Conservation (phyloP, 805 yeast species). For the Zygosaccharomyces pseudorouxii region DNA sequence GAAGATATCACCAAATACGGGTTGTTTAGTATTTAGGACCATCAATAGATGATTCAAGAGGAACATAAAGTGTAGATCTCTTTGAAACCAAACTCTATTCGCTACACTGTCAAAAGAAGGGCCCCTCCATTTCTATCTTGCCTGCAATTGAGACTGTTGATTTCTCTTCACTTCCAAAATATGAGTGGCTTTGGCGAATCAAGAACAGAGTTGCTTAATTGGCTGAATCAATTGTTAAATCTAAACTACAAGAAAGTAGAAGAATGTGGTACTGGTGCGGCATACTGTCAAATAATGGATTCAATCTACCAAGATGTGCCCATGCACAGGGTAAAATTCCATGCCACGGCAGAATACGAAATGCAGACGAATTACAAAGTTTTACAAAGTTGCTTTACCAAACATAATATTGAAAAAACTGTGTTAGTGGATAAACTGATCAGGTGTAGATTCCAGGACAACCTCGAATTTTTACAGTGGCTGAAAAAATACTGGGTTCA, state of each 20-base stretch:
- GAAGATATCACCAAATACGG: not conserved
- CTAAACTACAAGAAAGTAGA: slow-evolving; percentile 73
- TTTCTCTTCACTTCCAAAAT: not conserved
- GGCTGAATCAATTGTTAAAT: slow-evolving; percentile 74
- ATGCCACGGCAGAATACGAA: slow-evolving; percentile 69
- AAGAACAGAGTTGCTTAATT: slow-evolving; percentile 72
- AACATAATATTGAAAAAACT: slow-evolving; percentile 62
- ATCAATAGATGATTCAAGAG: not conserved
- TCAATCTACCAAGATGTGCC: slow-evolving; percentile 80
- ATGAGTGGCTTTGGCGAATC: slow-evolving; percentile 57
- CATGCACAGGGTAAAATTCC: slow-evolving; percentile 69
- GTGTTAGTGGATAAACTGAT: slow-evolving; percentile 78
- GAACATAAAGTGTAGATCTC: not conserved
- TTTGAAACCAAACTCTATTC: too few relatives aligned
- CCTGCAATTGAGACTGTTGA: not conserved
- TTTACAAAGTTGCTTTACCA: slow-evolving; percentile 72
- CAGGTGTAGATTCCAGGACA: slow-evolving; percentile 89
- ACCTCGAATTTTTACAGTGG: slow-evolving; percentile 93
- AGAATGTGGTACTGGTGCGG: slow-evolving; percentile 94
- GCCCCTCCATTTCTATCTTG: not conserved
- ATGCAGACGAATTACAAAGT: slow-evolving; percentile 76
- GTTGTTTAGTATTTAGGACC: not conserved
- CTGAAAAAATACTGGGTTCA: slow-evolving; percentile 78
- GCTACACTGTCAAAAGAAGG: too few relatives aligned
- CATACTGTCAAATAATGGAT: slow-evolving; percentile 88